These are phyloP conservation scores for Serendipita sp. DNA, from an alignment of 768 basidiomycete genomes.

Conservation along the genomic window DNA sequence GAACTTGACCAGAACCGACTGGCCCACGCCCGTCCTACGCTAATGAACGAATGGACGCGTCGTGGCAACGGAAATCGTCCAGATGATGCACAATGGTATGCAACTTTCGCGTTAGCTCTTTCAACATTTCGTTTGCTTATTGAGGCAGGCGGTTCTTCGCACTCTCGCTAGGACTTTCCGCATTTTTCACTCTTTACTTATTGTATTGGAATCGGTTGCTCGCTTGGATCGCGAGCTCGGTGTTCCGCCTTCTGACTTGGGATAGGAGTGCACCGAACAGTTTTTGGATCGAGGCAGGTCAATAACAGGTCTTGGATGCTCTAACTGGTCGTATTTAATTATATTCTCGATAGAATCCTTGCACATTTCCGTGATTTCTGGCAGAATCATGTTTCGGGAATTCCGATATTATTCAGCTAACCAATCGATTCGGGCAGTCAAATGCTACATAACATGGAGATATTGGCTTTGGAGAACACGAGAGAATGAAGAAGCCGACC, in stretches of 20 bases:
- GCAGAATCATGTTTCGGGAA: slow-evolving; percentile 78
- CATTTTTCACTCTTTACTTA: slow-evolving; percentile 44
- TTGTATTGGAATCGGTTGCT: slow-evolving; percentile 88
- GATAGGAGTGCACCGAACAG: slow-evolving; percentile 49
- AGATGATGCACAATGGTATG: not conserved
- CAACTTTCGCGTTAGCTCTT: not conserved
- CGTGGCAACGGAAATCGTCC: not conserved
- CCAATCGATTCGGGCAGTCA: slow-evolving; percentile 69
- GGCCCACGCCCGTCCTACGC: not conserved
- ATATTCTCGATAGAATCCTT: slow-evolving; percentile 51
- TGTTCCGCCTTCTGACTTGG: slow-evolving; percentile 64
- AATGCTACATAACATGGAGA: slow-evolving; percentile 78
- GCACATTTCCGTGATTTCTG: slow-evolving; percentile 76
- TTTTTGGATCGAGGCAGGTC: slow-evolving; percentile 47
- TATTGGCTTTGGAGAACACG: slow-evolving; percentile 82
- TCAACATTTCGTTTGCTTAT: not conserved
- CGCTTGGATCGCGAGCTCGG: slow-evolving; percentile 45
- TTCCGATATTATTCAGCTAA: slow-evolving; percentile 83
- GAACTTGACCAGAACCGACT: not conserved
- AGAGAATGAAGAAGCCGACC: slow-evolving; percentile 50
- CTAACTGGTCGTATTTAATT: not conserved
- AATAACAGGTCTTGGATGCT: not conserved
- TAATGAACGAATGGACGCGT: not conserved
- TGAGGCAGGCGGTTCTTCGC: not conserved
- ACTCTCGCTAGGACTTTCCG: not conserved